Evolutionary conservation across 139 green algal genomes (phyloP).

Genomic region (Pseudopediastrum boryanum): DNA sequence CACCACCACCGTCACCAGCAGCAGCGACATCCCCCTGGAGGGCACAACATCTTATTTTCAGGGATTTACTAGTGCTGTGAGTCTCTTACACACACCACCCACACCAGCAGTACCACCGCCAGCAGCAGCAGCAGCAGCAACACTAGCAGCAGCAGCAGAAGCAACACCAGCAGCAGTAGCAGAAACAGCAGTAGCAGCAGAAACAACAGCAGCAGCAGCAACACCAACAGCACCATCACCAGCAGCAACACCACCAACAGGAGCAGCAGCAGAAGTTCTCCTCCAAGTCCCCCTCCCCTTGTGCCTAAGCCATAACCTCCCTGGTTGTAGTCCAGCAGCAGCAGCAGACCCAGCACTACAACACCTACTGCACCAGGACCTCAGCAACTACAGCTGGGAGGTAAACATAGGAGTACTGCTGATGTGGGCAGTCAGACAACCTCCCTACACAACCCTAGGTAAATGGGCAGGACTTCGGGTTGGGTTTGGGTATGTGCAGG

Average conservation of each 20-base stretch:
- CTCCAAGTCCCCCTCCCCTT: not conserved
- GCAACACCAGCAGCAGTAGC: not conserved
- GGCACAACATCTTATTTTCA: too few relatives aligned
- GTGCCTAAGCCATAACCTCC: conserved; percentile 18
- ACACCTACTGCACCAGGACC: conserved; percentile 4
- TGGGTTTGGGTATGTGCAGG: too few relatives aligned
- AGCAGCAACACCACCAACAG: not conserved
- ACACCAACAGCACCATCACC: not conserved
- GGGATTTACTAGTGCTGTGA: not conserved
- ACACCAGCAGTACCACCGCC: not conserved
- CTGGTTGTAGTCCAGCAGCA: conserved; percentile 25
- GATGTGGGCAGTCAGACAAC: conserved; percentile 31
- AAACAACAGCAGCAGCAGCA: not conserved
- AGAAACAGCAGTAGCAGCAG: not conserved
- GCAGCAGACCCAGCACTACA: not conserved
- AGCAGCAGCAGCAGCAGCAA: not conserved
- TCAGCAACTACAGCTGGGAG: not conserved
- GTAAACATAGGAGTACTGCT: conserved; percentile 29
- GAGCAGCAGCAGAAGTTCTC: not conserved
- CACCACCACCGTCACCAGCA: too few relatives aligned
- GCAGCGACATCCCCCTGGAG: too few relatives aligned
- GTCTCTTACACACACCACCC: not conserved
- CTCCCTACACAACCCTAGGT: not conserved
- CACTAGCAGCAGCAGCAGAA: not conserved
- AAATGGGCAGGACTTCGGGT: too few relatives aligned